Conservation (phyloP, 2,329 filamentous ascomycete genomes). For the Aspergillus costaricaensis region DNA sequence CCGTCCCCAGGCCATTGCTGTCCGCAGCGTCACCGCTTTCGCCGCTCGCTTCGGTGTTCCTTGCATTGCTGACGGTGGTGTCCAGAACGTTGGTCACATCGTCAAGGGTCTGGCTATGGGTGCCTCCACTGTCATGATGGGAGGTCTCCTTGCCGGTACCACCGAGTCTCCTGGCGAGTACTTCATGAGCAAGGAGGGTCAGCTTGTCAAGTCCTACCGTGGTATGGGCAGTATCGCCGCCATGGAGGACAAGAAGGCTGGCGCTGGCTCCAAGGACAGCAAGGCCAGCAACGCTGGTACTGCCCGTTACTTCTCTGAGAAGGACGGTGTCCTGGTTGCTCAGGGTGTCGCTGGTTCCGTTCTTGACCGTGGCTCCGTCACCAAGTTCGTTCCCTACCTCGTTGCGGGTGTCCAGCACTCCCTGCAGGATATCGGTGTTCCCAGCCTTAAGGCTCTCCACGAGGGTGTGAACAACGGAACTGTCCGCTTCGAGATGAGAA, state of each 20-base stretch:
- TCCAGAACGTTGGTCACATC: constrained; percentile 98
- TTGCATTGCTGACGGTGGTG: constrained; percentile 95
- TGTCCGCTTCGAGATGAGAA: constrained; percentile 91
- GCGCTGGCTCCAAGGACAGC: constrained; percentile 67
- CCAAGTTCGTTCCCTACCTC: constrained; percentile 94
- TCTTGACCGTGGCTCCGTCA: constrained; percentile 68
- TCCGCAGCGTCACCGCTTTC: constrained; percentile 86
- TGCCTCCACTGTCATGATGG: constrained; percentile 98
- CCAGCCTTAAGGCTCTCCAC: constrained; percentile 76
- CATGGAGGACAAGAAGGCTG: constrained; percentile 99
- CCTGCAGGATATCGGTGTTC: constrained; percentile 89
- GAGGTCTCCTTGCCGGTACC: constrained; percentile 92
- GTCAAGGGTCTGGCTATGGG: constrained; percentile 96
- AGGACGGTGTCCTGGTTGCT: constrained; percentile 89
- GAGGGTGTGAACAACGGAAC: constrained; percentile 70
- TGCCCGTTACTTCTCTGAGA: constrained; percentile 97
- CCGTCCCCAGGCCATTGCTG: constrained; percentile 89
- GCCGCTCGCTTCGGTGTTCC: constrained; percentile 92
- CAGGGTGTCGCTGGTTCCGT: constrained; percentile 85
- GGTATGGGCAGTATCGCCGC: constrained; percentile 99
- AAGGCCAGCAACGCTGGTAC: constrained; percentile 84
- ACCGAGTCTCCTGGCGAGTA: constrained; percentile 97
- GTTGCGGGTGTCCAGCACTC: constrained; percentile 96
- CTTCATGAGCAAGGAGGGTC: constrained; percentile 92
- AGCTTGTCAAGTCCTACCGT: constrained; percentile 98